phyloP scores from a whole-genome alignment of 2,329 filamentous ascomycete species.

The Aspergillus brasiliensis region DNA sequence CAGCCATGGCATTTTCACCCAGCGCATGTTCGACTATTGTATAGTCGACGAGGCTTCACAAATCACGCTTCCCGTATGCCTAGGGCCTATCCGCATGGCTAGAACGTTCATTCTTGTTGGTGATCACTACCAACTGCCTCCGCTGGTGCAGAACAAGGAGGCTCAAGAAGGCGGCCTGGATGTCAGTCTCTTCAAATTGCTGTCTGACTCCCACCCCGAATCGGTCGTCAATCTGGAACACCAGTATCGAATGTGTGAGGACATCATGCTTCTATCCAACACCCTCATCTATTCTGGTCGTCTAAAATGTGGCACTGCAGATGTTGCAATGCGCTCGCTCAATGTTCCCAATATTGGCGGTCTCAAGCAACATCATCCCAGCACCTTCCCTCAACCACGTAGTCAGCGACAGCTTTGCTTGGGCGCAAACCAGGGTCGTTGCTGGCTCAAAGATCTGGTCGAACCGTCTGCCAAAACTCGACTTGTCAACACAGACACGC shows the following conservation, averaged over 20 bases:
- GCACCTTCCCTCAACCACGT: slow-evolving; percentile 23
- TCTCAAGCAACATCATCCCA: slow-evolving; percentile 60
- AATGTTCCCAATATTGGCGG: slow-evolving; percentile 66
- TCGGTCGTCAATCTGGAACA: slow-evolving; percentile 91
- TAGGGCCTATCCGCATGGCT: slow-evolving; percentile 91
- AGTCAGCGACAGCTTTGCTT: slow-evolving; percentile 55
- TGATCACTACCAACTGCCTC: slow-evolving; percentile 94
- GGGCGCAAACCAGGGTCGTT: slow-evolving; percentile 53
- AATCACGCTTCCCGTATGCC: slow-evolving; percentile 91
- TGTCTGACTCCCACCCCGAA: slow-evolving; percentile 83
- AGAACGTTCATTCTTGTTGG: slow-evolving; percentile 92
- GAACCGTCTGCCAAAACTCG: slow-evolving; percentile 72
- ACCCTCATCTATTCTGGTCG: slow-evolving; percentile 88
- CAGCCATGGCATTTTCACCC: slow-evolving; percentile 83
- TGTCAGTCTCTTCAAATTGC: slow-evolving; percentile 87
- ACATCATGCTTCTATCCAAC: slow-evolving; percentile 94
- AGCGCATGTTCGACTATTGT: slow-evolving; percentile 93
- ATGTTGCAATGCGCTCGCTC: slow-evolving; percentile 70
- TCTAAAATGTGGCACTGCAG: slow-evolving; percentile 82
- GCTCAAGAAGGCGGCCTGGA: slow-evolving; percentile 85
- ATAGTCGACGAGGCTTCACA: slow-evolving; percentile 98
- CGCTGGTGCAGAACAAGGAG: slow-evolving; percentile 88
- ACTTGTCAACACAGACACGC: slow-evolving; percentile 84
- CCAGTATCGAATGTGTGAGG: slow-evolving; percentile 97
- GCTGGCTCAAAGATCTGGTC: slow-evolving; percentile 77